A percentile compares a stretch with the other conserved stretches of the same genome.
phyloP scores from a whole-genome alignment of 2,329 filamentous ascomycete species.

The Pseudonectria foliicola region DNA sequence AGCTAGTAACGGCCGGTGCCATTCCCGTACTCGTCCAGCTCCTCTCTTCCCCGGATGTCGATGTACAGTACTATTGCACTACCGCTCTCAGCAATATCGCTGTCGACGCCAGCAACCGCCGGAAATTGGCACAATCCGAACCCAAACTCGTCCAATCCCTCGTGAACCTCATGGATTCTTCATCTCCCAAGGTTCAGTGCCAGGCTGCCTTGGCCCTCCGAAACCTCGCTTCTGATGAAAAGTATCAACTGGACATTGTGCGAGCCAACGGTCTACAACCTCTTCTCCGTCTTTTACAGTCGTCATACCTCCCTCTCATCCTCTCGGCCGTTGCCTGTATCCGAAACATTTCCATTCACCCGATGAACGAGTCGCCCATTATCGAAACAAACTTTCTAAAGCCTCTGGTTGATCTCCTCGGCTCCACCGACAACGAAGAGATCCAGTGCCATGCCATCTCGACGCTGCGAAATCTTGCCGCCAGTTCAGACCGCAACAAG shows the following conservation, averaged over 20 bases:
- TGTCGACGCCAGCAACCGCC: constrained; percentile 84
- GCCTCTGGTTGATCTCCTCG: constrained; percentile 85
- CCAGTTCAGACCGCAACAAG: constrained; percentile 96
- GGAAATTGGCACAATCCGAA: constrained; percentile 85
- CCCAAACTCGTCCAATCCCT: constrained; percentile 86
- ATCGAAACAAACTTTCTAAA: constrained; percentile 96
- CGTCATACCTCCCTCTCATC: constrained; percentile 90
- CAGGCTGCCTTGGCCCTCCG: constrained; percentile 90
- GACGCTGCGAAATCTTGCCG: constrained; percentile 87
- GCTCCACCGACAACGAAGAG: constrained; percentile 95
- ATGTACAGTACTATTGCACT: constrained; percentile 99
- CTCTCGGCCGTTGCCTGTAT: constrained; percentile 97
- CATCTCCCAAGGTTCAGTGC: constrained; percentile 94
- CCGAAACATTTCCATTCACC: constrained; percentile 97
- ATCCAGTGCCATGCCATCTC: constrained; percentile 99
- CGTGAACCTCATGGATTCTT: constrained; percentile 94
- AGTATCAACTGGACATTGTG: constrained; percentile 97
- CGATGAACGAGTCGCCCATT: constrained; percentile 94
- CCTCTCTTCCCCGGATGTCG: constrained; percentile 85
- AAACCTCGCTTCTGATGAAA: constrained; percentile 95
- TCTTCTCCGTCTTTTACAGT: constrained; percentile 83
- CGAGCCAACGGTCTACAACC: constrained; percentile 78
- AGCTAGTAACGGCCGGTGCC: constrained; percentile 94
- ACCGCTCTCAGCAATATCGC: constrained; percentile 98
- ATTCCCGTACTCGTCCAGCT: constrained; percentile 95